Evolutionary conservation across 352 stramenopile genomes (phyloP).

Genomic region (Aphanomyces stellatus): DNA sequence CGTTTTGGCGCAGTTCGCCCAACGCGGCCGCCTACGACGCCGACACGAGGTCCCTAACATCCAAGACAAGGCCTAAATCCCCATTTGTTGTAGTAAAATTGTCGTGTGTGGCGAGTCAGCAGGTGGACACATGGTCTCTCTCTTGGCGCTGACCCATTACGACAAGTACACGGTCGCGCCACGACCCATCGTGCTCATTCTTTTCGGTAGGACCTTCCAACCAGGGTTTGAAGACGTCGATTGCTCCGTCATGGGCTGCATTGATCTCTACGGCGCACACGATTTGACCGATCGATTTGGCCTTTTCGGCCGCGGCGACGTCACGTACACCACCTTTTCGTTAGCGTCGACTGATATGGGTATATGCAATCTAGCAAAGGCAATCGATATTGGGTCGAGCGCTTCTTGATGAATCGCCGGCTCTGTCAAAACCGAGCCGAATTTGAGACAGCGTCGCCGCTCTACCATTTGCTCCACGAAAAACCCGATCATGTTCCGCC

Average conservation of each 20-base stretch:
- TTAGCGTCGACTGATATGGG: background rate
- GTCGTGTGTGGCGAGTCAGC: conserved; percentile 62
- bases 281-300: conserved; percentile 63
- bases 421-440: conserved; percentile 30
- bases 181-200: background rate
- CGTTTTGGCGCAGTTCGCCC: conserved; percentile 41
- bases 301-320: conserved; percentile 51
- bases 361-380: background rate
- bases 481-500: conserved; percentile 29
- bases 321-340: conserved; percentile 40
- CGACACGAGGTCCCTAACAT: conserved; percentile 47
- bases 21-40: conserved; percentile 36
- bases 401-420: conserved; percentile 53
- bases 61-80: too few species aligned
- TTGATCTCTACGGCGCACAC: conserved; percentile 70
- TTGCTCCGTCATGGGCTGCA: conserved; percentile 57
- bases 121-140: conserved; percentile 54
- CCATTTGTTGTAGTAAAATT: conserved; percentile 31
- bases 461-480: conserved; percentile 43
- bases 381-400: conserved; percentile 38
- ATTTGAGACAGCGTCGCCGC: conserved; percentile 50
- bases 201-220: conserved; percentile 30
- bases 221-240: conserved; percentile 69
- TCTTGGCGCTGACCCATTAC: conserved; percentile 50
- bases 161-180: conserved; percentile 30